These are phyloP conservation scores for Neofusicoccum parvum DNA, from an alignment of 2,329 filamentous ascomycete species.

Conservation along the genomic window DNA sequence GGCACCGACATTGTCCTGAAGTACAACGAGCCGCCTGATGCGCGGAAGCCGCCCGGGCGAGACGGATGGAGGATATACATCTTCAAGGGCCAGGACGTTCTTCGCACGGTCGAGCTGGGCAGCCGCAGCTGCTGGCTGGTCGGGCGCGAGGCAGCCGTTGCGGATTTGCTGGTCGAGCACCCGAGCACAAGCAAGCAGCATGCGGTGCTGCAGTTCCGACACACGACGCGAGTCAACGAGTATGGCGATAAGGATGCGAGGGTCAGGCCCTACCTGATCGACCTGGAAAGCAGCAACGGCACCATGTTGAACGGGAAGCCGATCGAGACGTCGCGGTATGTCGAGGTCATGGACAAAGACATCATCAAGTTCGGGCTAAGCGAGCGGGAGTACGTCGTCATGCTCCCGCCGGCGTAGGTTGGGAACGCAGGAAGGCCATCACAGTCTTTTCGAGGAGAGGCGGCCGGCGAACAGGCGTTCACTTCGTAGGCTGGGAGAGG, in stretches of 20 bases:
- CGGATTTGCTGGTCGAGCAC: constrained; percentile 83
- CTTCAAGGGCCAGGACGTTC: constrained; percentile 79
- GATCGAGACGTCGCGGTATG: constrained; percentile 74
- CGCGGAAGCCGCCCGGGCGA: constrained; percentile 78
- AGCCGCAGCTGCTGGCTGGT: constrained; percentile 86
- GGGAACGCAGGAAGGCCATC: too few species aligned
- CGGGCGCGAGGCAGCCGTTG: constrained; percentile 77
- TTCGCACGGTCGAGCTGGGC: constrained; percentile 79
- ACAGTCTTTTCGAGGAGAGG: background rate
- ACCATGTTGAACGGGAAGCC: constrained; percentile 77
- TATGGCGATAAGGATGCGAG: constrained; percentile 79
- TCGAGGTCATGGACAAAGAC: constrained; percentile 87
- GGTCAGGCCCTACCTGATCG: constrained; percentile 80
- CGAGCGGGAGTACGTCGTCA: constrained; percentile 91
- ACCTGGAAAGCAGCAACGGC: constrained; percentile 91
- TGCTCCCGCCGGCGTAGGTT: constrained; percentile 60
- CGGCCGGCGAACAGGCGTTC: too few species aligned
- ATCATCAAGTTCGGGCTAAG: constrained; percentile 86
- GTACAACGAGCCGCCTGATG: constrained; percentile 93
- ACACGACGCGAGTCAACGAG: constrained; percentile 80
- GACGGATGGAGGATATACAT: constrained; percentile 89
- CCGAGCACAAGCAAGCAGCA: constrained; percentile 95
- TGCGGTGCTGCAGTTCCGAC: constrained; percentile 90
- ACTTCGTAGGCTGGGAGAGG: background rate
- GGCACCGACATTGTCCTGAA: constrained; percentile 81